Conservation (phyloP, 306 rosid species). For the Sophora flavescens region DNA sequence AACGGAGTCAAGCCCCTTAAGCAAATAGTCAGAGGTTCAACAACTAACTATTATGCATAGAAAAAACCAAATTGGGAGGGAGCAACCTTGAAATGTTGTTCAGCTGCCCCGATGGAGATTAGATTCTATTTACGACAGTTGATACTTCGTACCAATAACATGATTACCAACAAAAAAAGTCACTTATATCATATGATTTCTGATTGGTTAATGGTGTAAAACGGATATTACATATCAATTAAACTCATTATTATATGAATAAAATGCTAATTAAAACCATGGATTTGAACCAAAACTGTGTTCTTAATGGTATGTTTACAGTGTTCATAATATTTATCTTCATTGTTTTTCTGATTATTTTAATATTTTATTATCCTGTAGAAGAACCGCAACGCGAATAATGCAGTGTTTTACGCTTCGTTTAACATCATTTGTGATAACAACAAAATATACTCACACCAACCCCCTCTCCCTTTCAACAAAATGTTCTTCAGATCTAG, state of each 20-base stretch:
- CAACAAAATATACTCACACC: constrained; percentile 5
- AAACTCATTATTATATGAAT: background rate
- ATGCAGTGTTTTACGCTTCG: background rate
- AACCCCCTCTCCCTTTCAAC: background rate
- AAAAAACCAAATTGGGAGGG: too few species aligned
- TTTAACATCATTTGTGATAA: constrained; percentile 15
- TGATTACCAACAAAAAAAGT: too few species aligned
- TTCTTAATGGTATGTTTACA: background rate
- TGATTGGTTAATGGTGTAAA: too few species aligned
- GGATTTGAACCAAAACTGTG: constrained; percentile 38
- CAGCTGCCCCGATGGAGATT: too few species aligned
- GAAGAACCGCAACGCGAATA: background rate
- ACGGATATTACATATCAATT: too few species aligned
- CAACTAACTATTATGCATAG: too few species aligned
- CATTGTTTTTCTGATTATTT: background rate
- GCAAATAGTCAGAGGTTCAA: too few species aligned
- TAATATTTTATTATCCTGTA: background rate
- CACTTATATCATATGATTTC: too few species aligned
- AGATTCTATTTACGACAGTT: too few species aligned
- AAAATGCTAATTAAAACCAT: constrained; percentile 1
- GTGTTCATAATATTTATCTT: background rate
- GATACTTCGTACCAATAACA: too few species aligned
- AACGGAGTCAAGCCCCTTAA: too few species aligned
- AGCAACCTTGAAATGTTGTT: too few species aligned
- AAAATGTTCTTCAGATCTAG: background rate